Conservation (phyloP, 768 basidiomycete species). For the Pholiota microspora region DNA sequence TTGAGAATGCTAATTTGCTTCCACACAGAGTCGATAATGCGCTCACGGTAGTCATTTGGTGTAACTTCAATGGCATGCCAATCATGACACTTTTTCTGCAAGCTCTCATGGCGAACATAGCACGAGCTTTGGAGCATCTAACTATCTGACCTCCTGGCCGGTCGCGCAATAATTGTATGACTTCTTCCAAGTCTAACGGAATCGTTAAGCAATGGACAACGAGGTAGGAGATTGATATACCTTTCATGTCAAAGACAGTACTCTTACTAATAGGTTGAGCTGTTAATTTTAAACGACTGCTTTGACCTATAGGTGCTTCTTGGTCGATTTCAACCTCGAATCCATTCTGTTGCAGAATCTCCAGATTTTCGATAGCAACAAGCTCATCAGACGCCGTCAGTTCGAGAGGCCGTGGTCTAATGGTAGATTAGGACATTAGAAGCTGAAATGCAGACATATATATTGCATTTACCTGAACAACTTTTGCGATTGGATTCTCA, state of each 20-base stretch:
- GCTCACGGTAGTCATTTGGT: slow-evolving; percentile 76
- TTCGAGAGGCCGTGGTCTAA: slow-evolving; percentile 74
- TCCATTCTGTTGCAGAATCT: slow-evolving; percentile 83
- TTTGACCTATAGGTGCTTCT: slow-evolving; percentile 34
- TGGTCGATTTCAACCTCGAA: slow-evolving; percentile 75
- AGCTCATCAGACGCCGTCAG: slow-evolving; percentile 90
- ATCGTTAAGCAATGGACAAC: slow-evolving; percentile 5
- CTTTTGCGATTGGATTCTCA: slow-evolving; percentile 82
- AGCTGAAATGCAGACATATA: slow-evolving; percentile 5
- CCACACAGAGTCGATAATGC: too few species aligned
- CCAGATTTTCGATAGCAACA: slow-evolving; percentile 80
- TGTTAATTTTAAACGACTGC: slow-evolving; percentile 55
- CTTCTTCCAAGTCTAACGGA: slow-evolving; percentile 81
- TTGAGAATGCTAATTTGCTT: background rate
- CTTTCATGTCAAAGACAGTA: slow-evolving; percentile 87
- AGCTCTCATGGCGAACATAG: slow-evolving; percentile 96
- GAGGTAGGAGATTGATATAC: slow-evolving; percentile 34
- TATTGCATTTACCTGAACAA: slow-evolving; percentile 72
- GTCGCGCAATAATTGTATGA: slow-evolving; percentile 83
- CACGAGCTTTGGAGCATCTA: slow-evolving; percentile 86
- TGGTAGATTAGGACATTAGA: slow-evolving; percentile 1
- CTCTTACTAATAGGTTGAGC: slow-evolving; percentile 92
- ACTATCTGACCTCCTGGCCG: slow-evolving; percentile 79
- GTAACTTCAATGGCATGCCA: slow-evolving; percentile 73
- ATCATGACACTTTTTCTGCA: slow-evolving; percentile 98